Evolutionary conservation across 2,329 filamentous ascomycete genomes (phyloP).

Genomic region (Penicillium olsonii): DNA sequence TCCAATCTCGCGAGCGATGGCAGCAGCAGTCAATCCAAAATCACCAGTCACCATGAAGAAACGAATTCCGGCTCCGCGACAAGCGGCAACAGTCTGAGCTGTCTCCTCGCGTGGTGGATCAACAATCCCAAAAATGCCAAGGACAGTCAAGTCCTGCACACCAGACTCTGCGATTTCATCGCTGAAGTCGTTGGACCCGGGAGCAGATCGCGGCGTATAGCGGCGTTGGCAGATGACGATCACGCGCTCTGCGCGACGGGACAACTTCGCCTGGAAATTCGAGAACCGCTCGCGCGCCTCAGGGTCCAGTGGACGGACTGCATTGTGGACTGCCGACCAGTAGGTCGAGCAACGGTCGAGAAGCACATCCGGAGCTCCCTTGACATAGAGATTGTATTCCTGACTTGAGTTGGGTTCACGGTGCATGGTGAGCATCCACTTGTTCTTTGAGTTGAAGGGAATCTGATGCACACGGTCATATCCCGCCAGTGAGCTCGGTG

Average conservation of each 20-base stretch:
- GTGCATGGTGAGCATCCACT: constrained; percentile 70
- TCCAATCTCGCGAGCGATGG: constrained; percentile 45
- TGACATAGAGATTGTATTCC: constrained; percentile 55
- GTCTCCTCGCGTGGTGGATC: constrained; percentile 44
- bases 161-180: constrained; percentile 50
- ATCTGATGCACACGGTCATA: constrained; percentile 70
- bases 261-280: constrained; percentile 66
- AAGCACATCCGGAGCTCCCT: constrained; percentile 75
- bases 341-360: constrained; percentile 65
- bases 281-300: constrained; percentile 54
- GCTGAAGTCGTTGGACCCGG: constrained; percentile 52
- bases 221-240: constrained; percentile 67
- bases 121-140: constrained; percentile 54
- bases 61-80: constrained; percentile 38
- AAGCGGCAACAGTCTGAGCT: constrained; percentile 36
- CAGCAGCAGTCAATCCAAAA: constrained; percentile 42
- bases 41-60: constrained; percentile 50
- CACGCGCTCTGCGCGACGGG: constrained; percentile 68
- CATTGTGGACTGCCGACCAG: constrained; percentile 58
- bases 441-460: constrained; percentile 82
- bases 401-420: constrained; percentile 35
- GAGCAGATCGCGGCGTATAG: constrained; percentile 46
- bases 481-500: constrained; percentile 55
- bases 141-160: constrained; percentile 48
- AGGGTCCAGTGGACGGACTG: constrained; percentile 54